Evolutionary conservation across 108 stramenopile species (phyloP), one percentile per base, ranked within the genome.

Genomic region (Epithemia pelagica): DNA sequence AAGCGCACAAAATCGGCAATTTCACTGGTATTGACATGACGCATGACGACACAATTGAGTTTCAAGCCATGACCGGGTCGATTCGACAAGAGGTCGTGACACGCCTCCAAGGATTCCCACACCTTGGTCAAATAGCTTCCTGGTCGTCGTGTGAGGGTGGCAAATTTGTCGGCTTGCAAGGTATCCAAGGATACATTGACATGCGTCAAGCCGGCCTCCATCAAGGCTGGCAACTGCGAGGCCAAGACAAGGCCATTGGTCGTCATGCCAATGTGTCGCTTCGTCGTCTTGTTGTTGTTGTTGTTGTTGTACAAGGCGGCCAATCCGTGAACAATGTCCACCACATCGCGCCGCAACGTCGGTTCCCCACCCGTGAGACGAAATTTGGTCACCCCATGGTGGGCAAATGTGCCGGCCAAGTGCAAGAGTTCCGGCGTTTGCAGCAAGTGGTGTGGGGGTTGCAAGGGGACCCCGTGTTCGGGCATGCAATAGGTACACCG

Each of bases 401-500:
- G 63, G 2, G 78, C 86, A 75, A 98, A 98, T 54, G 90, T 70
- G 5, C 59, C 33, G 0, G 86, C 92, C 24, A 98, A 63, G 52
- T 81, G 77, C 64, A 91, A 51, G 37, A 97, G 86, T 77, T 99
- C 99, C 22, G 83, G 74, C 24, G 80, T 76, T 31, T 72, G 83
- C 24, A 99, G 73, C 64, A 99, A 72, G 33, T 90, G 74, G 10
- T 55, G 31, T 21, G 90, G 59, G 2, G 85, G 87, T 33, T 84
- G 81, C 29, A 85, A 63, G 27, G 89, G 85, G 8, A 98, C 95
- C 37, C 97, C 99, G 28, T 97, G 89, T 54, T 82, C 88, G 2
- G 99, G 99, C 99, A 99, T 99, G 81, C 99, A 99, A 66, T 99
- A 99, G 33, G 72, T 74, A 77, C 99, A 99, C 24, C 97, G 78